These are phyloP conservation scores for Clathrus columnatus DNA, from an alignment of 768 basidiomycete species.

Conservation along the genomic window DNA sequence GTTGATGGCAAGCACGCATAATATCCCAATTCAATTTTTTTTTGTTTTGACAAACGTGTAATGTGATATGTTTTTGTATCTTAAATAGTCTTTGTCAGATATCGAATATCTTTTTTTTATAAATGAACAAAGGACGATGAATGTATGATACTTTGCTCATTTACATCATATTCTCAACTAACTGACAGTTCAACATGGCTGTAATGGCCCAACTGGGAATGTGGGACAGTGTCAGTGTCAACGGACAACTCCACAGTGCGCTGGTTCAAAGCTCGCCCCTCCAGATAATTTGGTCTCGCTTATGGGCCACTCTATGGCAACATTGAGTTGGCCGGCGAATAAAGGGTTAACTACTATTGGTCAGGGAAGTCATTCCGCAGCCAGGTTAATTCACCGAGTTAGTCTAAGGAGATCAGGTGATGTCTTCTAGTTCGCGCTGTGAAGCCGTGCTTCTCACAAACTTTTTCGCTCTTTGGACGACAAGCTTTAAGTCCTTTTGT, in stretches of 20 bases:
- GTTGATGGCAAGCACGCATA: too few relatives aligned
- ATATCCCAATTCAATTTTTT: too few relatives aligned
- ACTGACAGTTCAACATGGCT: too few relatives aligned
- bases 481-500: too few relatives aligned
- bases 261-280: slow-evolving; percentile 11
- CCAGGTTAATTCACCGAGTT: slow-evolving; percentile 3
- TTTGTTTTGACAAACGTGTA: too few relatives aligned
- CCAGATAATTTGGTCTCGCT: slow-evolving; percentile 9
- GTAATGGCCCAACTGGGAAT: slow-evolving; percentile 13
- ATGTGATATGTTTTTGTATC: too few relatives aligned
- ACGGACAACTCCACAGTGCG: slow-evolving; percentile 5
- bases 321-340: background rate
- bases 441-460: slow-evolving; percentile 8
- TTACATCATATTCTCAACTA: too few relatives aligned
- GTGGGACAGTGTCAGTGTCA: slow-evolving; percentile 10
- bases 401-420: slow-evolving; percentile 11
- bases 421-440: slow-evolving; percentile 8
- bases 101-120: too few relatives aligned
- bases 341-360: slow-evolving; percentile 3
- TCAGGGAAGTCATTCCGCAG: slow-evolving; percentile 13
- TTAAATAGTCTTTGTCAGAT: too few relatives aligned
- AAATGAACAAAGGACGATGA: too few relatives aligned
- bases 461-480: too few relatives aligned
- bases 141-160: too few relatives aligned
- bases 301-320: slow-evolving; percentile 1